A percentile compares a stretch with the other conserved stretches of the same genome.
phyloP scores from a whole-genome alignment of 1,139 yeast species.

The Candida albicans region DNA sequence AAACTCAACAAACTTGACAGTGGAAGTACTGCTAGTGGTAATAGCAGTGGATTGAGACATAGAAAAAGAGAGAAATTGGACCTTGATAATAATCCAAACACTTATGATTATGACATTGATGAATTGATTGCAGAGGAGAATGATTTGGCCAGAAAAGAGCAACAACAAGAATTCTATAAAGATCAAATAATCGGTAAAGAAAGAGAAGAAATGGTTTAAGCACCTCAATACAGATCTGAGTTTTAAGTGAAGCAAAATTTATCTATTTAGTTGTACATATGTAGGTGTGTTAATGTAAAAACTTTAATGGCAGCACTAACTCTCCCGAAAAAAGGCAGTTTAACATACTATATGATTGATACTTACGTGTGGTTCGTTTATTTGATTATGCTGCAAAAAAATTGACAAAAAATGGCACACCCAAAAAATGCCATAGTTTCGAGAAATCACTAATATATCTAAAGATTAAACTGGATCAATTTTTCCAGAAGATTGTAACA shows the following conservation, averaged over 20 bases:
- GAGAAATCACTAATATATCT: too few relatives aligned
- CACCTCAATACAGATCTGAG: too few relatives aligned
- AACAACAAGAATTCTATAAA: conserved; percentile 26
- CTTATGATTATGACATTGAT: conserved; percentile 33
- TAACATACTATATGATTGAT: too few relatives aligned
- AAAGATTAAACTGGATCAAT: not conserved
- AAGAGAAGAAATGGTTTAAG: conserved; percentile 32
- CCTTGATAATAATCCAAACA: conserved; percentile 36
- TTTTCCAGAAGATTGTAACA: not conserved
- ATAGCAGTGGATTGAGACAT: conserved; percentile 17
- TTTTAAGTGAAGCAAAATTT: not conserved
- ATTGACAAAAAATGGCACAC: not conserved
- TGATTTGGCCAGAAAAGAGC: conserved; percentile 22
- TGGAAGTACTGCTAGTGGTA: conserved; percentile 17
- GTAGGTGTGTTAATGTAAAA: not conserved
- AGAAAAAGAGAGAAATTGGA: conserved; percentile 34
- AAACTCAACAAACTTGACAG: conserved; percentile 26
- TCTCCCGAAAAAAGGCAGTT: too few relatives aligned
- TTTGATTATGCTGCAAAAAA: conserved; percentile 7
- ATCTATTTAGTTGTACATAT: not conserved
- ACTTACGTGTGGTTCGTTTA: not conserved
- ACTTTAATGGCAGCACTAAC: not conserved
- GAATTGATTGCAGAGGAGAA: conserved; percentile 32
- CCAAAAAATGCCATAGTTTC: not conserved
- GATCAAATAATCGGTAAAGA: conserved; percentile 29